Percentiles rank a stretch among this genome's conserved stretches.
These are phyloP conservation scores for Colletotrichum sp. DNA, from an alignment of 2,329 filamentous ascomycete genomes.

Conservation along the genomic window DNA sequence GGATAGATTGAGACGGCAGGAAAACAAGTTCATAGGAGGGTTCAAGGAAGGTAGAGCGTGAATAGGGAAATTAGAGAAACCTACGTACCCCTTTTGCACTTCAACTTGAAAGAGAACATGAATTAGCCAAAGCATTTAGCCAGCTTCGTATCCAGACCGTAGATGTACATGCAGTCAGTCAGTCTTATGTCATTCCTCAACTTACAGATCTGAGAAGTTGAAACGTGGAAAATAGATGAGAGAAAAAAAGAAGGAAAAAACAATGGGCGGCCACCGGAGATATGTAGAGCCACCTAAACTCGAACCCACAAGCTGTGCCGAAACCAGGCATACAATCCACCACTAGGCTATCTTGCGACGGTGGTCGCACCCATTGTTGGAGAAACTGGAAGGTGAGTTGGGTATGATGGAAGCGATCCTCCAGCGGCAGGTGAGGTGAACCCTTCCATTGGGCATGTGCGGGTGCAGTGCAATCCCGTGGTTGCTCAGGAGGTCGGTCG, in stretches of 20 bases:
- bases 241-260: not conserved
- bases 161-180: not conserved
- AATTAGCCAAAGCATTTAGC: not conserved
- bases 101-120: not conserved
- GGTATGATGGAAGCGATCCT: accelerated
- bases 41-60: not conserved
- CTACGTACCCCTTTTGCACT: not conserved
- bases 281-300: not conserved
- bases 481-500: not conserved
- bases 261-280: not conserved
- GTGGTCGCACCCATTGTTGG: not conserved
- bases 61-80: not conserved
- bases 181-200: not conserved
- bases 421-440: not conserved
- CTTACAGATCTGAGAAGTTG: not conserved
- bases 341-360: not conserved
- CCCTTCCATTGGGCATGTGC: not conserved
- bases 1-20: not conserved
- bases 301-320: not conserved
- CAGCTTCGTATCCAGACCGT: not conserved
- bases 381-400: not conserved
- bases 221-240: not conserved
- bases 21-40: not conserved
- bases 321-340: not conserved
- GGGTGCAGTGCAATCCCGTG: not conserved